Base-by-base conservation (phyloP, 2,329 filamentous ascomycete species). In the Trematosphaeria pertusa region DNA sequence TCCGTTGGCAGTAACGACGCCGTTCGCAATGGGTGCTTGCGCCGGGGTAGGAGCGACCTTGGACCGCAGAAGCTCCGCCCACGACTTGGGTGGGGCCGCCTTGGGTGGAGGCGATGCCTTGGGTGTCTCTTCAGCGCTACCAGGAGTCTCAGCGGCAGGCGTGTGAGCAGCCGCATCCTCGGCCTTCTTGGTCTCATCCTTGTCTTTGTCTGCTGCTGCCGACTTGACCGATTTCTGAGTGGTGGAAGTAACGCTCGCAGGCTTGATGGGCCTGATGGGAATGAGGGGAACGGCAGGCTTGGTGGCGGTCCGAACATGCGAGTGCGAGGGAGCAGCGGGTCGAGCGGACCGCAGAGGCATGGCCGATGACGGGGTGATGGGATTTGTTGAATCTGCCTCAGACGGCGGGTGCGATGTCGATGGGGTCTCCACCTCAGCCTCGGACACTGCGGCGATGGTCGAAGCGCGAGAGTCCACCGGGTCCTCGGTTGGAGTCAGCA, bases 21-120 rank as follows among this genome's bases (percentile, higher is more conserved):
- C 65, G 35, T 69, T 75, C 26, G 55, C 48, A 30, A 52, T 37
- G 7, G 58, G 41, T n/a, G 72, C 63, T 17, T 65, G 60, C 6
- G 61, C 52, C 20, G 68, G 43, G 31, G 71, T 47, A 36, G 72
- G 58, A 35, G 73, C 55, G 37, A 75, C 70, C 56, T 81, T 80
- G 8, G 78, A 73, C 42, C 84, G 80, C 41, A 89, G 80, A 34
- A 89, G 75, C 53, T 87, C 86, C 19, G 87, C 85, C 87, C 87
- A 90, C 1, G 83, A 85, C 61, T 86, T 79, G 8, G 75, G 75
- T n/a, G n/a, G n/a, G 19, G 81, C 79, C n/a, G 78, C 73, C 35
- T 78, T 73, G n/a, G 67, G 69, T 30, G 71, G 67, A 39, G 76
- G 67, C 1, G 75, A 69, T 50, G 71, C 65, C 37, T 76, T 76